Evolutionary conservation across 192 early-diverging fungal species (phyloP).

Genomic region (Backusella australiensis): DNA sequence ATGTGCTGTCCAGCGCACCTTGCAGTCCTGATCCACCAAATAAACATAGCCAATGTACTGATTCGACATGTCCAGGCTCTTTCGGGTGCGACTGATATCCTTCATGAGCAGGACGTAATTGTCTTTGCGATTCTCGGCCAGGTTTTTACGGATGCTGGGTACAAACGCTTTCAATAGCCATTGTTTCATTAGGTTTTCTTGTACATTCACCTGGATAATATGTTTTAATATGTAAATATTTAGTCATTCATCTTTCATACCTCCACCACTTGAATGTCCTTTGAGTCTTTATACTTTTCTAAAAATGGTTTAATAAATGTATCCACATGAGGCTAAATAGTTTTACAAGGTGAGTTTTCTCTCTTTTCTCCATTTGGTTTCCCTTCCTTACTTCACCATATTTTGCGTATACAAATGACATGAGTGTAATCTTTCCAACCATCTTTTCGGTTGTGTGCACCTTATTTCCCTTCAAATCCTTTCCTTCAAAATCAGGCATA

Average conservation of each 20-base stretch:
- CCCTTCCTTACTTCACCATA: slow-evolving; percentile 44
- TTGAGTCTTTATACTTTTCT: slow-evolving; percentile 29
- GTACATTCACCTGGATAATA: slow-evolving; percentile 46
- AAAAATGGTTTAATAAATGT: slow-evolving; percentile 47
- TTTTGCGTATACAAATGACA: slow-evolving; percentile 48
- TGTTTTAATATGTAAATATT: neutral
- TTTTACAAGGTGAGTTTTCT: neutral
- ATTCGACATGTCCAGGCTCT: slow-evolving; percentile 52
- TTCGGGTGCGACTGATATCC: slow-evolving; percentile 43
- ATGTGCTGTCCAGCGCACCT: slow-evolving; percentile 58
- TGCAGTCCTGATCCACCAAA: slow-evolving; percentile 53
- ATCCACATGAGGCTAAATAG: slow-evolving; percentile 37
- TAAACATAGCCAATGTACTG: slow-evolving; percentile 55
- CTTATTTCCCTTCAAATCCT: slow-evolving; percentile 37
- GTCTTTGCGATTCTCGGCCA: slow-evolving; percentile 38
- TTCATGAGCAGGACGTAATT: slow-evolving; percentile 51
- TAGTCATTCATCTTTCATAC: slow-evolving; percentile 15
- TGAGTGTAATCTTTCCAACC: slow-evolving; percentile 40
- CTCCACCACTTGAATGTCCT: slow-evolving; percentile 45
- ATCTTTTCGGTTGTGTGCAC: slow-evolving; percentile 43
- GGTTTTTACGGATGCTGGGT: slow-evolving; percentile 42
- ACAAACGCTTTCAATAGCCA: slow-evolving; percentile 48
- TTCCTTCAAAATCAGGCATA: slow-evolving; percentile 53
- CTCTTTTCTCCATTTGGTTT: neutral
- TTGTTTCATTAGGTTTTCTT: slow-evolving; percentile 51